phyloP scores from a whole-genome alignment of 495 filamentous ascomycete genomes.

The Cercophora samala region DNA sequence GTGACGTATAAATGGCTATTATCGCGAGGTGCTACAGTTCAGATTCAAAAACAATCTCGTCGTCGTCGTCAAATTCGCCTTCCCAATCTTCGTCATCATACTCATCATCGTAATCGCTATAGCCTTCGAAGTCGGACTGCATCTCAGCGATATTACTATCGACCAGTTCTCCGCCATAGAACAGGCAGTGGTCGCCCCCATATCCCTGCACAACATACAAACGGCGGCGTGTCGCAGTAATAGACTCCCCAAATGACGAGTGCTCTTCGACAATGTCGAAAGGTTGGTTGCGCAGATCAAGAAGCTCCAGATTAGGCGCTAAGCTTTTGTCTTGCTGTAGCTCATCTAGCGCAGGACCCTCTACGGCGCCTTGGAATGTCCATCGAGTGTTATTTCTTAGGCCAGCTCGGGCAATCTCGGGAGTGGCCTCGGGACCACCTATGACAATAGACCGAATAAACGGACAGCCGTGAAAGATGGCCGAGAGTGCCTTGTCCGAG shows the following conservation, averaged over 20 bases:
- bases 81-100: not conserved
- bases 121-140: not conserved
- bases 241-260: not conserved
- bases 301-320: constrained; percentile 7
- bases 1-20: not conserved
- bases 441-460: not conserved
- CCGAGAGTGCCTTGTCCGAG: not conserved
- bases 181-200: not conserved
- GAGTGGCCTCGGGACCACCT: not conserved
- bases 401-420: not conserved
- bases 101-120: not conserved
- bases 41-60: not conserved
- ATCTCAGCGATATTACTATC: not conserved
- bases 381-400: not conserved
- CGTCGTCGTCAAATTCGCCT: not conserved
- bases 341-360: not conserved
- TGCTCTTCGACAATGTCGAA: not conserved
- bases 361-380: not conserved
- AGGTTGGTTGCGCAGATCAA: not conserved
- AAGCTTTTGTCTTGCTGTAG: not conserved
- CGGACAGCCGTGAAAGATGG: not conserved
- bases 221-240: not conserved
- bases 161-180: not conserved
- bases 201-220: not conserved
- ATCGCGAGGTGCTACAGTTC: not conserved